phyloP scores from a whole-genome alignment of 1,139 yeast genomes.

The Debaryomyces subglobosus region DNA sequence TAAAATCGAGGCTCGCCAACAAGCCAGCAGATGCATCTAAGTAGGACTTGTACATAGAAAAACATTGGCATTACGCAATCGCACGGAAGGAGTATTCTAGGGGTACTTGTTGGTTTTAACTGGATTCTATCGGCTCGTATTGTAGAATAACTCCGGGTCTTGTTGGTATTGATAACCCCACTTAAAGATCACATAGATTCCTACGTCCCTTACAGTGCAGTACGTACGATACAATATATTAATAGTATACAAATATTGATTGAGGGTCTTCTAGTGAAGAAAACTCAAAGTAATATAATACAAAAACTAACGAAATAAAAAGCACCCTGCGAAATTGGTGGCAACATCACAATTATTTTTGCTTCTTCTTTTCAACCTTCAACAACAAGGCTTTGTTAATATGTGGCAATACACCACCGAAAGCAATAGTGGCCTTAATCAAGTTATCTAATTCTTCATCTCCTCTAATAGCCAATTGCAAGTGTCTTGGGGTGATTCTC shows the following conservation, averaged over 20 bases:
- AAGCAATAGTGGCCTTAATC: constrained; percentile 96
- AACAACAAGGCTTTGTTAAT: constrained; percentile 90
- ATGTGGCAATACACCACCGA: constrained; percentile 98
- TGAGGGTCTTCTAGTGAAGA: neutral
- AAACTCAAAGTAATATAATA: constrained; percentile 15
- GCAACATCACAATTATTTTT: constrained; percentile 28
- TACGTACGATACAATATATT: constrained; percentile 6
- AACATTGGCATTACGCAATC: neutral
- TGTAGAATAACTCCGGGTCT: neutral
- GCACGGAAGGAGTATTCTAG: neutral
- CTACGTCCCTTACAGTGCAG: neutral
- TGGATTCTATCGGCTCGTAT: neutral
- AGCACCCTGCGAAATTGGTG: neutral
- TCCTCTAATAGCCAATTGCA: constrained; percentile 98
- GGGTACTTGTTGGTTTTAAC: neutral
- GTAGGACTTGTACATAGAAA: constrained; percentile 2
- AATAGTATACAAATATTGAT: constrained; percentile 7
- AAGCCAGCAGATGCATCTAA: neutral
- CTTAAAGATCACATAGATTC: neutral
- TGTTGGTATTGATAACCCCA: neutral
- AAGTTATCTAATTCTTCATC: constrained; percentile 97
- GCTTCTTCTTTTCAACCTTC: constrained; percentile 88
- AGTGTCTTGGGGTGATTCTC: constrained; percentile 98
- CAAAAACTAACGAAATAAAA: constrained; percentile 13
- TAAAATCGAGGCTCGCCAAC: neutral